Conservation (phyloP, 371 early-diverging fungal genomes). For the Umbelopsis sp. region DNA sequence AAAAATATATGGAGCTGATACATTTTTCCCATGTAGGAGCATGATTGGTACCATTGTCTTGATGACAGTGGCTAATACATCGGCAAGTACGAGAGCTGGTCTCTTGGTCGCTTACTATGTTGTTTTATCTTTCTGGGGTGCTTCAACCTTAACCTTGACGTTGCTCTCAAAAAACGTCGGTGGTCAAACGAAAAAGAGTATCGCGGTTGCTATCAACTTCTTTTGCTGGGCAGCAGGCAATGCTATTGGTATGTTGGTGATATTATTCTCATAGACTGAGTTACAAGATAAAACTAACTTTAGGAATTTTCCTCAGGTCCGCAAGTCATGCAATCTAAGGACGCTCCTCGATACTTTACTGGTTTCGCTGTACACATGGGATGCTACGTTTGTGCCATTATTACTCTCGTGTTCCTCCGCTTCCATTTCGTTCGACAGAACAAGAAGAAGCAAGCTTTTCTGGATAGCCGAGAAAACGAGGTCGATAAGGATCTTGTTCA, state of each 20-base stretch:
- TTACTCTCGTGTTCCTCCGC: conserved; percentile 18
- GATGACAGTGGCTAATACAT: conserved; percentile 27
- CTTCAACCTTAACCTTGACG: conserved; percentile 27
- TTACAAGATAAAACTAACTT: not conserved
- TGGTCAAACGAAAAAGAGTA: conserved; percentile 32
- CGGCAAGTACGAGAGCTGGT: conserved; percentile 27
- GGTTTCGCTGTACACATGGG: conserved; percentile 32
- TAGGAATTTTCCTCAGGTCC: conserved; percentile 23
- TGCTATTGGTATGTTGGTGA: conserved; percentile 25
- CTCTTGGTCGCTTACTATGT: conserved; percentile 29
- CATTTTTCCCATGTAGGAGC: conserved; percentile 17
- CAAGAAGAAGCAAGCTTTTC: conserved; percentile 24
- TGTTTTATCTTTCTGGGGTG: conserved; percentile 29
- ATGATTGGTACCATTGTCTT: conserved; percentile 29
- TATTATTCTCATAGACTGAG: too few species aligned
- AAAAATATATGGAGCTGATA: not conserved
- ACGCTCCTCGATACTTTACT: conserved; percentile 27
- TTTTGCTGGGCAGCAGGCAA: conserved; percentile 33
- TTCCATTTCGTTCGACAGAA: conserved; percentile 27
- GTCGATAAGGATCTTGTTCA: conserved; percentile 15
- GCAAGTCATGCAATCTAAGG: conserved; percentile 31
- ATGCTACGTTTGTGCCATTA: conserved; percentile 26
- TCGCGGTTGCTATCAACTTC: conserved; percentile 30
- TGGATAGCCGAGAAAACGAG: conserved; percentile 19
- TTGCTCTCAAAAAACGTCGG: conserved; percentile 29